Conservation (phyloP, 805 yeast species). For the Tanozyma kutaoensis region DNA sequence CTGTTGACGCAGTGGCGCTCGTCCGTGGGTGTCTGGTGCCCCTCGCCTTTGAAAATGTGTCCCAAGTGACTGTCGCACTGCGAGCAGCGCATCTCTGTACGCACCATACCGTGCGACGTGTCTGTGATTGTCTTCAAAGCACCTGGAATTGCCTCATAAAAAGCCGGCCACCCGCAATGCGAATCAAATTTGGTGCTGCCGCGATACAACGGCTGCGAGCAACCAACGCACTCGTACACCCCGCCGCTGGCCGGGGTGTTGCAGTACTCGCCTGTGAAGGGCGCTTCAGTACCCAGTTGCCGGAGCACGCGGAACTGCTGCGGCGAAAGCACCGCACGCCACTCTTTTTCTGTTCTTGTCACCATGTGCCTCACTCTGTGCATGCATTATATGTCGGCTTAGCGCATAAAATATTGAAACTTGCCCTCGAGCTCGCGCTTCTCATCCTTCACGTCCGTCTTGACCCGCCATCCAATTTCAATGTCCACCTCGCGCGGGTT, state of each 20-base stretch:
- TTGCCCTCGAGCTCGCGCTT: constrained; percentile 42
- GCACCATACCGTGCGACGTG: constrained; percentile 54
- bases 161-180: constrained; percentile 98
- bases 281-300: constrained; percentile 59
- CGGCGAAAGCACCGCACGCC: constrained; percentile 71
- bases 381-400: not conserved
- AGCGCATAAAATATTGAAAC: constrained; percentile 63
- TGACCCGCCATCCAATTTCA: constrained; percentile 45
- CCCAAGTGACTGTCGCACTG: constrained; percentile 93
- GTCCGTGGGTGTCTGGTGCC: constrained; percentile 77
- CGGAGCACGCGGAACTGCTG: constrained; percentile 70
- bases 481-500: constrained; percentile 91
- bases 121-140: constrained; percentile 55
- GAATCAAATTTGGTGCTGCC: constrained; percentile 76
- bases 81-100: constrained; percentile 83
- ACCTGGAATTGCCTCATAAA: constrained; percentile 80
- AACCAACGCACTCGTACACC: constrained; percentile 74
- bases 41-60: constrained; percentile 91
- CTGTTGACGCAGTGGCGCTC: constrained; percentile 94
- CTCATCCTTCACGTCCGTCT: constrained; percentile 29
- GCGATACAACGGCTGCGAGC: constrained; percentile 66
- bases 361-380: too few species aligned
- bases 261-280: constrained; percentile 49
- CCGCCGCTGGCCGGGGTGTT: constrained; percentile 45
- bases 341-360: constrained; percentile 31